A percentile compares a stretch with the other conserved stretches of the same genome.
Evolutionary conservation across 768 basidiomycete genomes (phyloP).

Genomic region (Trametes sanguinea): DNA sequence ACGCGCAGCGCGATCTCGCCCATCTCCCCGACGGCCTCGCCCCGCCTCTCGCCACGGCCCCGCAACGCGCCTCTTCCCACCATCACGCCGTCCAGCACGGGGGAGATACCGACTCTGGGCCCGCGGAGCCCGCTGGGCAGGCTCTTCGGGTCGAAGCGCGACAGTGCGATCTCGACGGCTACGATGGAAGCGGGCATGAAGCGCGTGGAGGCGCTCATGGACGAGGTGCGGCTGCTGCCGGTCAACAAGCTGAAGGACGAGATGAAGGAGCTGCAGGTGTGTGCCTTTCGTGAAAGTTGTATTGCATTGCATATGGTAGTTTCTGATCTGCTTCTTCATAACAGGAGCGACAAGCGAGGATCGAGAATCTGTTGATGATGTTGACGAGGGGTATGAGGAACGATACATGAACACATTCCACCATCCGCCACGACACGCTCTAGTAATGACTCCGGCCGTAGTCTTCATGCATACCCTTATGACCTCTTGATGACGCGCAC

Average conservation of each 20-base stretch:
- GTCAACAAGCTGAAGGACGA: conserved; percentile 71
- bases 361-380: conserved; percentile 69
- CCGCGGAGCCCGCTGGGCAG: conserved; percentile 51
- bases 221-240: conserved; percentile 64
- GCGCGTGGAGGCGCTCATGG: conserved; percentile 61
- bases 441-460: neutral
- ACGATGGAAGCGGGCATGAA: conserved; percentile 48
- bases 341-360: conserved; percentile 68
- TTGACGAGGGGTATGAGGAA: conserved; percentile 68
- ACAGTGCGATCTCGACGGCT: conserved; percentile 24
- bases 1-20: conserved; percentile 22
- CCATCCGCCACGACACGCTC: conserved; percentile 29
- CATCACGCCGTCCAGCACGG: conserved; percentile 23
- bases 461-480: neutral
- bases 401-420: conserved; percentile 27
- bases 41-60: conserved; percentile 28
- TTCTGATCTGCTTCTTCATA: neutral
- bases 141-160: conserved; percentile 40
- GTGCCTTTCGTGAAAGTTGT: conserved; percentile 18
- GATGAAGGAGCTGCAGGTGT: conserved; percentile 80
- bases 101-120: conserved; percentile 30
- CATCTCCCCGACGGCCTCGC: conserved; percentile 6
- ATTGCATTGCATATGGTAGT: neutral
- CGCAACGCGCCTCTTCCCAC: conserved; percentile 32
- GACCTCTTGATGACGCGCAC: too few species aligned